A percentile compares a stretch with the other conserved stretches of the same genome.
These are phyloP conservation scores for Leishmania tarentolae DNA, from an alignment of 208 protist species.

Conservation along the genomic window DNA sequence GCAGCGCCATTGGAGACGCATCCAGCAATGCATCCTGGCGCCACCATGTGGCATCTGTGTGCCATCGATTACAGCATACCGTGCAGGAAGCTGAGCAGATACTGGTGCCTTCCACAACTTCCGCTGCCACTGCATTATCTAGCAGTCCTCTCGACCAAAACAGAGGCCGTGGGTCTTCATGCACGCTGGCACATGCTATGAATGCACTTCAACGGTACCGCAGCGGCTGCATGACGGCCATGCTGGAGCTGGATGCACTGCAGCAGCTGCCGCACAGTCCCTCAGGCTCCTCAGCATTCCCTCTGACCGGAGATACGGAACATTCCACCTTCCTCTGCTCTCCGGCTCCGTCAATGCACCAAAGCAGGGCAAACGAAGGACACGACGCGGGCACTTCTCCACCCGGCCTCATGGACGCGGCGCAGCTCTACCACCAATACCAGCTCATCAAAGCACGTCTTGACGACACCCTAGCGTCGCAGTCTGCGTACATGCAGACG, in stretches of 20 bases:
- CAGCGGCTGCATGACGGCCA: slow-evolving; percentile 23
- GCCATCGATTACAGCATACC: slow-evolving; percentile 19
- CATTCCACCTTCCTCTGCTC: not conserved
- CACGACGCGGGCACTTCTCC: not conserved
- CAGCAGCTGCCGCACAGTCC: not conserved
- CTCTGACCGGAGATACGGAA: not conserved
- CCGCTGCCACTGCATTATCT: not conserved
- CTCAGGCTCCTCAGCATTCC: not conserved
- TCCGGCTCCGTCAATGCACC: not conserved
- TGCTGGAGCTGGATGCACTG: slow-evolving; percentile 22
- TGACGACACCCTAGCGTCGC: slow-evolving; percentile 1
- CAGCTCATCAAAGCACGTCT: slow-evolving; percentile 9
- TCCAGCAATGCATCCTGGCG: not conserved
- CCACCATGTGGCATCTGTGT: slow-evolving; percentile 14
- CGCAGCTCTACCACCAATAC: slow-evolving; percentile 15
- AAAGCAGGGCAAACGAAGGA: not conserved
- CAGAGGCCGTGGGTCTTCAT: not conserved
- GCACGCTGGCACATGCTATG: slow-evolving; percentile 11
- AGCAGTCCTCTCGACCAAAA: not conserved
- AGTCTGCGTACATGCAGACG: slow-evolving; percentile 21
- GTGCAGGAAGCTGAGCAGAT: slow-evolving; percentile 24
- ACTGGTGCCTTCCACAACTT: slow-evolving; percentile 10
- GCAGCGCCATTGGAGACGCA: not conserved
- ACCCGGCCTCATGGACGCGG: slow-evolving; percentile 2
- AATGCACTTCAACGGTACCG: slow-evolving; percentile 30